These are phyloP conservation scores for Aphanomyces cochlioides DNA, from an alignment of 352 stramenopile genomes.

Conservation along the genomic window DNA sequence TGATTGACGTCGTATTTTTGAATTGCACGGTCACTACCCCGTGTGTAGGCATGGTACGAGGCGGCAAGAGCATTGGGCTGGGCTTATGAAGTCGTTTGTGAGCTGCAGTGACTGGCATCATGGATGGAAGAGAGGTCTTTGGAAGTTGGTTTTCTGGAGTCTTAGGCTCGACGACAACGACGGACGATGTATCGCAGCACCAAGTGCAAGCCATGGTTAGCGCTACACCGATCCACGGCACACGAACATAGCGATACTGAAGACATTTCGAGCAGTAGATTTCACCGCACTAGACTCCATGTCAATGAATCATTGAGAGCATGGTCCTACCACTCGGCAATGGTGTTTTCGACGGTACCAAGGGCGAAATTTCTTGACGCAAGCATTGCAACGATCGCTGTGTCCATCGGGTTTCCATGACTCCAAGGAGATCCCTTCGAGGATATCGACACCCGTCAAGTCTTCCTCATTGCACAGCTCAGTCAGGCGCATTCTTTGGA, in stretches of 20 bases:
- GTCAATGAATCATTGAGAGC: not conserved
- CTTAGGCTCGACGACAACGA: not conserved
- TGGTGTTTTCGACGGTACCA: constrained; percentile 28
- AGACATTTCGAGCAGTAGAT: constrained; percentile 31
- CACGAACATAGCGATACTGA: constrained; percentile 21
- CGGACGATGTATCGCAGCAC: constrained; percentile 18
- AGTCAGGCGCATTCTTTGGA: not conserved
- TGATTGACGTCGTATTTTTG: not conserved
- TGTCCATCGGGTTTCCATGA: constrained; percentile 16
- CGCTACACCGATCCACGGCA: constrained; percentile 14
- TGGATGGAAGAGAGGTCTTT: no score
- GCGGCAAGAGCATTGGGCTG: no score
- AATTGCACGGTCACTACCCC: not conserved
- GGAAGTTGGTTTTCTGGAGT: not conserved
- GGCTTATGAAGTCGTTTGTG: no score
- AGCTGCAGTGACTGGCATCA: no score
- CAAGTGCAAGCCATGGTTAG: constrained; percentile 21
- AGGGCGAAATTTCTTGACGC: constrained; percentile 29
- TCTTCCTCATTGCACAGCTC: not conserved
- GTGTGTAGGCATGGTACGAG: no score
- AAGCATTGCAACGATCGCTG: constrained; percentile 27
- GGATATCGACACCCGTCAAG: constrained; percentile 20
- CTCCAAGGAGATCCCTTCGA: constrained; percentile 14
- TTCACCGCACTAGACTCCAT: constrained; percentile 22
- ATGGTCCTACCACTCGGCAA: constrained; percentile 16